phyloP scores from a whole-genome alignment of 1,284 basidiomycete species.

The Anthracocystis walkeri region DNA sequence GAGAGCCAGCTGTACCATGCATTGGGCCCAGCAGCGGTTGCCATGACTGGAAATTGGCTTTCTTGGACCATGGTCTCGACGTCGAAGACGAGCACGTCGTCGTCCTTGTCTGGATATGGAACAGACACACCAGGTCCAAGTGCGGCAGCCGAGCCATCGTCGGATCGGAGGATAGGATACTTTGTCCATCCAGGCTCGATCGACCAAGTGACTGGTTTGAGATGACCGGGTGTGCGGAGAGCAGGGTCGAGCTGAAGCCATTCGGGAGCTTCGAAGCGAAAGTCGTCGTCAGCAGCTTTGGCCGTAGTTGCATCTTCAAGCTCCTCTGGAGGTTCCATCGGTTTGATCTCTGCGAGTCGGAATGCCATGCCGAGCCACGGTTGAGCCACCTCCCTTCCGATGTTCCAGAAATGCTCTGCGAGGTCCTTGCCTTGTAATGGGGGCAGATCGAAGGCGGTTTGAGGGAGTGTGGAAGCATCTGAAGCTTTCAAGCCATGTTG shows the following conservation, averaged over 20 bases:
- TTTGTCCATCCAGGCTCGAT: constrained; percentile 88
- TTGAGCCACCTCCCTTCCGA: constrained; percentile 80
- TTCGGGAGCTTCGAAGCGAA: constrained; percentile 44
- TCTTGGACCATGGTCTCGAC: constrained; percentile 91
- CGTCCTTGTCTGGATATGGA: constrained; percentile 72
- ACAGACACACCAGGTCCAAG: constrained; percentile 65
- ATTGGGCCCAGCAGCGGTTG: constrained; percentile 83
- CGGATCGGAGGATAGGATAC: constrained; percentile 75
- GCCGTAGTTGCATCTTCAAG: constrained; percentile 8
- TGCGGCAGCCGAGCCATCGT: constrained; percentile 44
- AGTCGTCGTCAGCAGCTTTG: constrained; percentile 24
- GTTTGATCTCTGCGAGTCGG: constrained; percentile 73
- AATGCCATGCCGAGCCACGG: constrained; percentile 85
- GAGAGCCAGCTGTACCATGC: constrained; percentile 98
- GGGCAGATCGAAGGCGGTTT: constrained; percentile 85
- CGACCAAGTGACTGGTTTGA: constrained; percentile 78
- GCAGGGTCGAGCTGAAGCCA: constrained; percentile 62
- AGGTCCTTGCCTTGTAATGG: constrained; percentile 84
- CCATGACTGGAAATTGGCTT: constrained; percentile 86
- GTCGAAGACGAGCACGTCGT: constrained; percentile 87
- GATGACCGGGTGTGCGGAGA: constrained; percentile 43
- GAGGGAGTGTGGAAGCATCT: constrained; percentile 82
- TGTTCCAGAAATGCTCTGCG: constrained; percentile 87
- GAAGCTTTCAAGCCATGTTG: constrained; percentile 83
- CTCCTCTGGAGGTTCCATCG: constrained; percentile 76